A percentile compares a stretch with the other conserved stretches of the same genome.
Evolutionary conservation across 2,329 filamentous ascomycete genomes (phyloP).

Genomic region (Colletotrichum lini): DNA sequence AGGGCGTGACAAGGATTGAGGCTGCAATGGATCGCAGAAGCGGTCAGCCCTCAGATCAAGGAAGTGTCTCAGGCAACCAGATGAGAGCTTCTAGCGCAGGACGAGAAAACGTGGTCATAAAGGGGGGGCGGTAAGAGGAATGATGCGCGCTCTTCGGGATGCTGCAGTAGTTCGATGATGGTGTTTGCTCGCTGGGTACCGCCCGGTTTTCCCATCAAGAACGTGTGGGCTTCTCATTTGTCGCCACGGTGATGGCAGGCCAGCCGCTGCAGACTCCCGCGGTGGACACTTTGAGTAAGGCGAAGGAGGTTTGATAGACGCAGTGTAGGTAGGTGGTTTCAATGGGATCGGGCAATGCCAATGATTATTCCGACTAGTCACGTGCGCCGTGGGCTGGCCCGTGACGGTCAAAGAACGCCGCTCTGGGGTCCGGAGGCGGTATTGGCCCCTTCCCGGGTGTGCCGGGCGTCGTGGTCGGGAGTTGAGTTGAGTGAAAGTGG

Average conservation of each 20-base stretch:
- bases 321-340: background rate
- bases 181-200: constrained; percentile 1
- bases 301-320: background rate
- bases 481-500: background rate
- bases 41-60: background rate
- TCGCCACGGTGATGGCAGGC: background rate
- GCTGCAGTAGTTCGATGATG: background rate
- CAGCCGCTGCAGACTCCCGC: background rate
- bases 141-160: background rate
- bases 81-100: background rate
- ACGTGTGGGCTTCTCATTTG: background rate
- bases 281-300: background rate
- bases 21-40: background rate
- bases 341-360: background rate
- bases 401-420: background rate
- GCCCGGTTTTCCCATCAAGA: background rate
- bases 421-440: no score
- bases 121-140: background rate
- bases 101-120: background rate
- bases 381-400: no score
- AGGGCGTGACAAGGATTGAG: background rate
- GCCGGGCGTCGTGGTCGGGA: background rate
- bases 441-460: no score
- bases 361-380: background rate
- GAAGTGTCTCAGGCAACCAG: background rate